Conservation (phyloP, 2,329 filamentous ascomycete genomes). For the Fusarium nygamai region DNA sequence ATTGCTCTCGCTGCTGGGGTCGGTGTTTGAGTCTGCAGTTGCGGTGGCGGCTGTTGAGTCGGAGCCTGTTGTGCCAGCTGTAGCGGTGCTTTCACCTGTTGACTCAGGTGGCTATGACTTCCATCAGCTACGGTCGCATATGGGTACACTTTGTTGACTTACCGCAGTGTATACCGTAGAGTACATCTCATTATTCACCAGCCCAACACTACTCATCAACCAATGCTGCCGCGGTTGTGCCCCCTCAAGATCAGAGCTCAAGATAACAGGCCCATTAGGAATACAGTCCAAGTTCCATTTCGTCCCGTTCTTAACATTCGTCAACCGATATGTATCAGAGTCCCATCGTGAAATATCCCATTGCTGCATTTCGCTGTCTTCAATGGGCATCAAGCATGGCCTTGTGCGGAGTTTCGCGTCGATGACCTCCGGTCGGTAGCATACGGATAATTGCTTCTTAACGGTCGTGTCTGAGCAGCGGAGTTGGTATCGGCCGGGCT, state of each 20-base stretch:
- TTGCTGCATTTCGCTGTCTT: constrained; percentile 44
- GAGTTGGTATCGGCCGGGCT: constrained; percentile 46
- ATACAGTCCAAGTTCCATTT: constrained; percentile 48
- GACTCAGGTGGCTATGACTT: neutral
- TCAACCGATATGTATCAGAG: constrained; percentile 42
- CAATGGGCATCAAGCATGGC: constrained; percentile 43
- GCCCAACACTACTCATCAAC: constrained; percentile 46
- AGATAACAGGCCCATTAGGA: constrained; percentile 44
- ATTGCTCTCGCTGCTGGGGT: neutral
- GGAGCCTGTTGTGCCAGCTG: neutral
- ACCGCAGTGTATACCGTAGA: constrained; percentile 44
- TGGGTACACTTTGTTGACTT: neutral
- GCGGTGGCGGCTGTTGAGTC: neutral
- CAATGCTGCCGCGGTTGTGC: constrained; percentile 48
- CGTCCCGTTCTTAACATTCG: constrained; percentile 48
- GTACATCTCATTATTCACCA: constrained; percentile 47
- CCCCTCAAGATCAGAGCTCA: constrained; percentile 41
- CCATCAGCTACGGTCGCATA: neutral
- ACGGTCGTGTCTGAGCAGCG: constrained; percentile 43
- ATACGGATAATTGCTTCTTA: constrained; percentile 46
- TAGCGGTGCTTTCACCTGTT: neutral
- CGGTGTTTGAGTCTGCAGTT: neutral
- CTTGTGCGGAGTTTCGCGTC: constrained; percentile 41
- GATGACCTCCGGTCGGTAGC: constrained; percentile 38
- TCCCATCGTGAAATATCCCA: constrained; percentile 49